Conservation (phyloP, 2,329 filamentous ascomycete species). For the Pseudocercospora cruenta region DNA sequence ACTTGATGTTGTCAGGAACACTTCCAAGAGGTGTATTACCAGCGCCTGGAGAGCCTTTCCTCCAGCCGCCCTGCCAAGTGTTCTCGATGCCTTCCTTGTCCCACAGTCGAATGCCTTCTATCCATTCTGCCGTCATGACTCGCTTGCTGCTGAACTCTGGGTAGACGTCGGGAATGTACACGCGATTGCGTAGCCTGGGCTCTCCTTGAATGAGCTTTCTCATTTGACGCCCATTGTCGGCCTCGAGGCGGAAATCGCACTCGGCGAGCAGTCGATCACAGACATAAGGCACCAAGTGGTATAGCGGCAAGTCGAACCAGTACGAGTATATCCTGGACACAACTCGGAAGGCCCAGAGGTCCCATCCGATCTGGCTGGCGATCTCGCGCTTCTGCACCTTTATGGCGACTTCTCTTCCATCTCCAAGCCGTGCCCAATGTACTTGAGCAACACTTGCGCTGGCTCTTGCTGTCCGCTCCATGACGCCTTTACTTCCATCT, state of each 20-base stretch:
- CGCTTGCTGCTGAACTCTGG: constrained; percentile 78
- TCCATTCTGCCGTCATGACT: constrained; percentile 95
- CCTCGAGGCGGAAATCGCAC: constrained; percentile 93
- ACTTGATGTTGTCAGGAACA: constrained; percentile 41
- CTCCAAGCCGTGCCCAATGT: constrained; percentile 84
- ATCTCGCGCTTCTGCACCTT: constrained; percentile 98
- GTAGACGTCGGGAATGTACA: constrained; percentile 87
- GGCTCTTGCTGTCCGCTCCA: constrained; percentile 72
- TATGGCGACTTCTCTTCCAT: constrained; percentile 89
- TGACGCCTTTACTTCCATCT: constrained; percentile 60
- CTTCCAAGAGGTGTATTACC: constrained; percentile 65
- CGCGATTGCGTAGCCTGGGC: constrained; percentile 72
- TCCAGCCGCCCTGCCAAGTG: constrained; percentile 77
- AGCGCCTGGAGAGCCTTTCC: constrained; percentile 76
- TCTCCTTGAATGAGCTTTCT: constrained; percentile 74
- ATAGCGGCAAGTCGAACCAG: constrained; percentile 91
- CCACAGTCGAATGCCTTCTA: constrained; percentile 91
- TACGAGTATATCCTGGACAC: constrained; percentile 81
- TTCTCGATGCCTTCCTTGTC: constrained; percentile 81
- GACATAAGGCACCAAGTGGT: constrained; percentile 88
- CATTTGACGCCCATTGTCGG: constrained; percentile 85
- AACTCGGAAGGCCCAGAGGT: constrained; percentile 93
- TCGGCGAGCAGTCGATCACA: constrained; percentile 89
- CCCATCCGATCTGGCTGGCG: constrained; percentile 85
- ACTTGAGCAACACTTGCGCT: constrained; percentile 96